phyloP scores from a whole-genome alignment of 176 grass and related monocot species.

The Paspalum notatum region DNA sequence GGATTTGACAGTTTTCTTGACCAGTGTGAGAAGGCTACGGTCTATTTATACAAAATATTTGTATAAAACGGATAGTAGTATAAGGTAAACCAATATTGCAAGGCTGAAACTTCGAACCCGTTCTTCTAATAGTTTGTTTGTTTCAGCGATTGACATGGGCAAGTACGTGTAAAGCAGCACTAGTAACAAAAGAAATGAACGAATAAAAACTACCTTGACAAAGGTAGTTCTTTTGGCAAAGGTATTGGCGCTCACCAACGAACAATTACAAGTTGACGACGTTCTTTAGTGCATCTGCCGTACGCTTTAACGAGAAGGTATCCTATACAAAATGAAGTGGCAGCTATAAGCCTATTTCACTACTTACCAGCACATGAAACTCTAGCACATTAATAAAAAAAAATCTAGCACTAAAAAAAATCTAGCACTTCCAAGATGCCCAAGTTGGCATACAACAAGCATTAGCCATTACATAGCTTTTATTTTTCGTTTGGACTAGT shows the following conservation, averaged over 20 bases:
- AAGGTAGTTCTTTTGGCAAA: background rate
- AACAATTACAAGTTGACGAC: background rate
- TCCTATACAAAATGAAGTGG: background rate
- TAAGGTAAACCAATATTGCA: too few relatives aligned
- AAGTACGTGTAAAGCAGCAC: too few relatives aligned
- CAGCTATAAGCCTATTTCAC: constrained; percentile 9
- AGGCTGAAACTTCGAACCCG: too few relatives aligned
- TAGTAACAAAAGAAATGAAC: too few relatives aligned
- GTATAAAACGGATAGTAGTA: too few relatives aligned
- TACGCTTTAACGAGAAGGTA: background rate
- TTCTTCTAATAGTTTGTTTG: too few relatives aligned
- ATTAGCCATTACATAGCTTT: constrained; percentile 27
- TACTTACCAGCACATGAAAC: background rate
- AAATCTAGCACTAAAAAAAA: constrained; percentile 3
- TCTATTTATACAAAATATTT: too few relatives aligned
- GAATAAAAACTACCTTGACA: too few relatives aligned
- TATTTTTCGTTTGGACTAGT: constrained; percentile 17
- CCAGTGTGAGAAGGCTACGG: too few relatives aligned
- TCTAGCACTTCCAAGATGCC: constrained; percentile 38
- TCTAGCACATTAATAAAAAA: background rate
- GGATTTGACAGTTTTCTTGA: too few relatives aligned
- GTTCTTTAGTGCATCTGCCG: background rate
- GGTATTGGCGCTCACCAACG: background rate
- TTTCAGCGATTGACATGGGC: too few relatives aligned
- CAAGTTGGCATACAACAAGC: constrained; percentile 28